phyloP scores from a whole-genome alignment of 108 stramenopile species.

The Chaetoceros muelleri region DNA sequence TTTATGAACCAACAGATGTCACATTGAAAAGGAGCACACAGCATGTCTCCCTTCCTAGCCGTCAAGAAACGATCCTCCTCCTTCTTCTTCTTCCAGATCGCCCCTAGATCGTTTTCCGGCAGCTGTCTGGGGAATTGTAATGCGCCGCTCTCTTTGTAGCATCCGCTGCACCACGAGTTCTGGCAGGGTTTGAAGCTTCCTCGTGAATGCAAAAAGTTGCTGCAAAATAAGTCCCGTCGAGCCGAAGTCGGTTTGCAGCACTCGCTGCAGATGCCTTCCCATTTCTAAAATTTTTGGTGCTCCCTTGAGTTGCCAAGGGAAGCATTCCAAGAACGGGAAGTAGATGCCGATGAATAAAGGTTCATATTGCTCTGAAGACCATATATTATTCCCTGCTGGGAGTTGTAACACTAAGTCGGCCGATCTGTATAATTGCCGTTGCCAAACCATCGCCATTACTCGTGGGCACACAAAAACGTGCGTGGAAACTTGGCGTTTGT shows the following conservation, averaged over 20 bases:
- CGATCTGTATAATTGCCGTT: slow-evolving; percentile 9
- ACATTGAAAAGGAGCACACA: slow-evolving; percentile 34
- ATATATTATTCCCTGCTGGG: slow-evolving; percentile 7
- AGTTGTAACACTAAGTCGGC: slow-evolving; percentile 14
- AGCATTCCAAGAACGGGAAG: slow-evolving; percentile 18
- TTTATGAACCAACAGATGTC: slow-evolving; percentile 33
- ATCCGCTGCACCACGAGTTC: slow-evolving; percentile 23
- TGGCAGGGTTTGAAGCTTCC: slow-evolving; percentile 16
- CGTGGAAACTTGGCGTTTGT: slow-evolving; percentile 11
- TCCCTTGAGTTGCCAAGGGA: slow-evolving; percentile 18
- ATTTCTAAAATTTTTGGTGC: neutral
- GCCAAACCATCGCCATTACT: slow-evolving; percentile 30
- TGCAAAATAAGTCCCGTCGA: slow-evolving; percentile 23
- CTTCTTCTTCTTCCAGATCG: neutral
- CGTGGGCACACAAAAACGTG: slow-evolving; percentile 31
- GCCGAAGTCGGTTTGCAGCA: slow-evolving; percentile 14
- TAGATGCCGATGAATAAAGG: slow-evolving; percentile 18
- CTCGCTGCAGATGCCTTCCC: slow-evolving; percentile 15
- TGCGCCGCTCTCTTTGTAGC: slow-evolving; percentile 8
- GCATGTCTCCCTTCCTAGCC: slow-evolving; percentile 24
- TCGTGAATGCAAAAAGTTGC: slow-evolving; percentile 24
- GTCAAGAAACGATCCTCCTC: slow-evolving; percentile 5
- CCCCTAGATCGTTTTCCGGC: slow-evolving; percentile 2
- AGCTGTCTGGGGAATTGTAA: slow-evolving; percentile 1
- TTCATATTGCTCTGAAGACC: slow-evolving; percentile 17